Conservation (phyloP, 2,329 filamentous ascomycete genomes). For the Fusarium graminum region DNA sequence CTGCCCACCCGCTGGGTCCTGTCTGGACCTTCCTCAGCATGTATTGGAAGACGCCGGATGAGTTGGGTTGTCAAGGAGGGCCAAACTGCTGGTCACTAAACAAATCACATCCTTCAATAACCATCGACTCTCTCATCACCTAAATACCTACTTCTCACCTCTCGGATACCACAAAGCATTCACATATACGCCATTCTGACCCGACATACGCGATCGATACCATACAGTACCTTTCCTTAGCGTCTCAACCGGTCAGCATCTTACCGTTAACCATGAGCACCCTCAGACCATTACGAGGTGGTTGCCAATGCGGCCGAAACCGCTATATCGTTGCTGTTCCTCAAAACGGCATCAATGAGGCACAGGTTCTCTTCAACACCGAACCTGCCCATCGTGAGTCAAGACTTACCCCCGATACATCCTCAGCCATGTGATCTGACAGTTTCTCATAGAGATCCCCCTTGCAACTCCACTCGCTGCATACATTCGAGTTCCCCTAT, state of each 20-base stretch:
- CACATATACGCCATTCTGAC: too few species aligned
- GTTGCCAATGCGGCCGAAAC: slow-evolving; percentile 89
- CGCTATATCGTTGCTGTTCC: slow-evolving; percentile 82
- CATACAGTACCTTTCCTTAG: slow-evolving; percentile 7
- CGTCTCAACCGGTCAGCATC: slow-evolving; percentile 1
- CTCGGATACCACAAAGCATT: not conserved
- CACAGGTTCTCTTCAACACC: slow-evolving; percentile 81
- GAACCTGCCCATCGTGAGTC: slow-evolving; percentile 78
- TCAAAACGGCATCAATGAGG: slow-evolving; percentile 64
- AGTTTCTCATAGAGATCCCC: slow-evolving; percentile 64
- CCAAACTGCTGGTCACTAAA: slow-evolving; percentile 36
- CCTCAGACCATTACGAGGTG: slow-evolving; percentile 73
- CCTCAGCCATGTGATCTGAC: slow-evolving; percentile 29
- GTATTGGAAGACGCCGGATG: slow-evolving; percentile 5
- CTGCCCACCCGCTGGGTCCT: slow-evolving; percentile 33
- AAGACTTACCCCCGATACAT: not conserved
- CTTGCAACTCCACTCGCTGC: slow-evolving; percentile 81
- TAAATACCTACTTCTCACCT: slow-evolving; percentile 7
- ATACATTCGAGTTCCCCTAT: slow-evolving; percentile 84
- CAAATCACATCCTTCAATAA: slow-evolving; percentile 23
- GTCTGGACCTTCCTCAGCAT: slow-evolving; percentile 17
- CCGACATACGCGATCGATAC: not conserved
- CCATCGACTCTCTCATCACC: slow-evolving; percentile 21
- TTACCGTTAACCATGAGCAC: slow-evolving; percentile 58
- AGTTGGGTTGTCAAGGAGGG: slow-evolving; percentile 20